These are phyloP conservation scores for Vitis rupestris DNA, from an alignment of 164 flowering plant genomes.

Conservation along the genomic window DNA sequence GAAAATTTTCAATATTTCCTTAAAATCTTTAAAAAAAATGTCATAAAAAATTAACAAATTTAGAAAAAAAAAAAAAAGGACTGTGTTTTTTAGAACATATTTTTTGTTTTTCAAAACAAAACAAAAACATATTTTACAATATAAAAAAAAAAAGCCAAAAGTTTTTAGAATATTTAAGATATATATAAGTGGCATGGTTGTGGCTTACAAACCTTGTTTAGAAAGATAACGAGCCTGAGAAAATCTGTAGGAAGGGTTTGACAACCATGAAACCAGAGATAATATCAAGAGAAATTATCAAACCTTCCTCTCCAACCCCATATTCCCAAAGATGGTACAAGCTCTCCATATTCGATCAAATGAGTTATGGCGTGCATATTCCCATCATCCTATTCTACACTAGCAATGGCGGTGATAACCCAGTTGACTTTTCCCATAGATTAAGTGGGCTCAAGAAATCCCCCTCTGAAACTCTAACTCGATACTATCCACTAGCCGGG, in stretches of 20 bases:
- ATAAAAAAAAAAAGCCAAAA: too few relatives aligned
- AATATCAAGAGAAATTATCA: slow-evolving; percentile 18
- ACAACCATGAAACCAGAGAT: slow-evolving; percentile 3
- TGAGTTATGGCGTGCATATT: slow-evolving; percentile 6
- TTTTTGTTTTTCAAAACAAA: too few relatives aligned
- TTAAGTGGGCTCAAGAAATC: slow-evolving; percentile 16
- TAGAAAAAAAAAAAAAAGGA: too few relatives aligned
- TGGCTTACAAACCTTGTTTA: too few relatives aligned
- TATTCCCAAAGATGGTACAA: slow-evolving; percentile 12
- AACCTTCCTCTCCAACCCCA: slow-evolving; percentile 39
- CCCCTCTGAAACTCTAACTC: slow-evolving; percentile 14
- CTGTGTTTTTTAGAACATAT: too few relatives aligned
- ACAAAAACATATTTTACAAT: too few relatives aligned
- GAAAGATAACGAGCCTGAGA: too few relatives aligned
- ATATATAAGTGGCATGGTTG: too few relatives aligned
- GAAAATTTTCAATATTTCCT: too few relatives aligned
- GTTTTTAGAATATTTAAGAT: too few relatives aligned
- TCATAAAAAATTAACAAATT: too few relatives aligned
- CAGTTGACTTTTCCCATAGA: not conserved
- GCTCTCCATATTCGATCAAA: slow-evolving; percentile 32
- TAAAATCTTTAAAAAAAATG: too few relatives aligned
- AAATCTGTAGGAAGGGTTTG: not conserved
- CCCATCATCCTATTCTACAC: slow-evolving; percentile 21
- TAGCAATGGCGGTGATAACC: not conserved
- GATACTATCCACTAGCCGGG: slow-evolving; percentile 34